These are phyloP conservation scores for Claviceps quebecensis DNA, from an alignment of 2,329 filamentous ascomycete species.

Conservation along the genomic window DNA sequence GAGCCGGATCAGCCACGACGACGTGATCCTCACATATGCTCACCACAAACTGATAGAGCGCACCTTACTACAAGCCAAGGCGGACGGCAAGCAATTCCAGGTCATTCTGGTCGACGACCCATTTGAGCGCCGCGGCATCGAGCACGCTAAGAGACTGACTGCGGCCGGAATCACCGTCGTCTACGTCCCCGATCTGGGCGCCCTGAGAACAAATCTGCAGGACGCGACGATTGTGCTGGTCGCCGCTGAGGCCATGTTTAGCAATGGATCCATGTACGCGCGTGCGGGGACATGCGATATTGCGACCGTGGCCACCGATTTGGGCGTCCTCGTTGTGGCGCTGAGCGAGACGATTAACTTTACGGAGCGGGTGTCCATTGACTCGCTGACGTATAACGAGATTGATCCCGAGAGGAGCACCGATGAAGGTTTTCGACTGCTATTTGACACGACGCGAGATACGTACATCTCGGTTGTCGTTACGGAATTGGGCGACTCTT, in stretches of 20 bases:
- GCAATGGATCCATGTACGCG: conserved; percentile 82
- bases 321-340: conserved; percentile 69
- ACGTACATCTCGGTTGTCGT: conserved; percentile 80
- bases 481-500: conserved; percentile 78
- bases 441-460: conserved; percentile 86
- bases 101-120: conserved; percentile 72
- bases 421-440: conserved; percentile 42
- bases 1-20: conserved; percentile 61
- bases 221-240: conserved; percentile 62
- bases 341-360: conserved; percentile 95
- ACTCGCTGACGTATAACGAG: conserved; percentile 91
- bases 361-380: conserved; percentile 68
- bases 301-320: conserved; percentile 65
- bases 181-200: conserved; percentile 67
- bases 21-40: conserved; percentile 76
- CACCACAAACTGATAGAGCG: conserved; percentile 77
- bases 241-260: conserved; percentile 88
- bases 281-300: conserved; percentile 77
- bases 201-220: conserved; percentile 59
- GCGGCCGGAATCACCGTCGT: conserved; percentile 60
- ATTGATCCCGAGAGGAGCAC: conserved; percentile 60
- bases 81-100: conserved; percentile 58
- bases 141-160: conserved; percentile 53
- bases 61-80: conserved; percentile 59
- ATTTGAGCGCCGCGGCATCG: conserved; percentile 36